phyloP scores from a whole-genome alignment of 768 basidiomycete species.

The Leccinum subgranulosum region DNA sequence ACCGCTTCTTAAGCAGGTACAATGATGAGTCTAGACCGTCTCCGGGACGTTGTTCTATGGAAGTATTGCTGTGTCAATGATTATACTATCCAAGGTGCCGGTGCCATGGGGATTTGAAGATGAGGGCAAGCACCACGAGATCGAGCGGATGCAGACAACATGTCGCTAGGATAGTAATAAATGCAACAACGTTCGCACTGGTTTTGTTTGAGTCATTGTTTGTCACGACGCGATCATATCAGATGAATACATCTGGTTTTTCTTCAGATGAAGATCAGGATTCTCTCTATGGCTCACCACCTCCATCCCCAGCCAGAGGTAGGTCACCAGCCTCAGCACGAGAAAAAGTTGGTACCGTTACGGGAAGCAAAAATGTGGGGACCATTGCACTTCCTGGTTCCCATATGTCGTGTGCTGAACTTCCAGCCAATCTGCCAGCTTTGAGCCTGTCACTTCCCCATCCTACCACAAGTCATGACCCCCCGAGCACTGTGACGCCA shows the following conservation, averaged over 20 bases:
- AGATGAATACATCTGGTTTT: constrained; percentile 17
- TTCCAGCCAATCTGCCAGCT: constrained; percentile 77
- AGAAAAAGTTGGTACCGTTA: constrained; percentile 29
- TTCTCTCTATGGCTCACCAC: constrained; percentile 80
- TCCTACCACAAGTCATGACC: constrained; percentile 19
- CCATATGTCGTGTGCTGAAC: constrained; percentile 81
- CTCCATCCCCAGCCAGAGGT: constrained; percentile 69
- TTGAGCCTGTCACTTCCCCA: constrained; percentile 40
- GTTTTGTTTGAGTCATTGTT: constrained; percentile 10
- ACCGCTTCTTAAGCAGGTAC: not conserved
- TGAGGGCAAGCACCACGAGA: no score
- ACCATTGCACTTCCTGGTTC: constrained; percentile 98
- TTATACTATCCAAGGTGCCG: no score
- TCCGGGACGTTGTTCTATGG: not conserved
- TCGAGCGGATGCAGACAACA: no score
- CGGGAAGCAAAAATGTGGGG: constrained; percentile 67
- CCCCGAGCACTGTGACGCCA: constrained; percentile 32
- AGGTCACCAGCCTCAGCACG: constrained; percentile 64
- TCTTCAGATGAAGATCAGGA: constrained; percentile 43
- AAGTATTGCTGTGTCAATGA: not conserved
- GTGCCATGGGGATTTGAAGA: not conserved
- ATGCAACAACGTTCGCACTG: no score
- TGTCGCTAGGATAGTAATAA: no score
- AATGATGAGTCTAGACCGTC: not conserved
- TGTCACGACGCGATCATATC: constrained; percentile 9